These are phyloP conservation scores for Fusarium clavum DNA, from an alignment of 2,329 filamentous ascomycete species.

Conservation along the genomic window DNA sequence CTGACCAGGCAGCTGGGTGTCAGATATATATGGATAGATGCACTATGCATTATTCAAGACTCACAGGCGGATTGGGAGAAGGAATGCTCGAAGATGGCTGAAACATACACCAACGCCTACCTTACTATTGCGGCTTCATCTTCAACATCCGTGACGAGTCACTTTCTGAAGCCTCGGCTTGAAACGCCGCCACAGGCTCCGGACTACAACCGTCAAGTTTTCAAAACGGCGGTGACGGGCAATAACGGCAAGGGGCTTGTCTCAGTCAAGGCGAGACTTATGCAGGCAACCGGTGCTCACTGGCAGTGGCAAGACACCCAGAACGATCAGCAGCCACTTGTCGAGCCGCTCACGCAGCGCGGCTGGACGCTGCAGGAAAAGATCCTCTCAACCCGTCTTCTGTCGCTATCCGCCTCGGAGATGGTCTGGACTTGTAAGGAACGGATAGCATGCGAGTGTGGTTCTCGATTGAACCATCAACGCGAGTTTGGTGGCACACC, in stretches of 20 bases:
- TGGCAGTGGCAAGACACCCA: constrained; percentile 27
- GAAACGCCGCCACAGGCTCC: not conserved
- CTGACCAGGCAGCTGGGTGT: constrained; percentile 16
- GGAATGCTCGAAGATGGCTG: constrained; percentile 32
- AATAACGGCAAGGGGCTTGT: not conserved
- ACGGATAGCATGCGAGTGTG: constrained; percentile 43
- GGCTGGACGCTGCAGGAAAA: constrained; percentile 40
- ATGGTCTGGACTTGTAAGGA: constrained; percentile 38
- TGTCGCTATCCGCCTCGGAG: constrained; percentile 30
- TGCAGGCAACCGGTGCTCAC: constrained; percentile 29
- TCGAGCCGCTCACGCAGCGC: constrained; percentile 27
- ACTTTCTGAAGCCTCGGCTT: constrained; percentile 21
- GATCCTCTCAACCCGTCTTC: constrained; percentile 25
- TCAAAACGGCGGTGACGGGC: not conserved
- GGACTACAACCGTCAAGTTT: not conserved
- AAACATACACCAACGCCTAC: constrained; percentile 28
- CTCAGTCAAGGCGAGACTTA: constrained; percentile 20
- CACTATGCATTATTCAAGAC: constrained; percentile 37
- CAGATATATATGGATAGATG: constrained; percentile 37
- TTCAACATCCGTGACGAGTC: constrained; percentile 18
- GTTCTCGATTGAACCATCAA: constrained; percentile 39
- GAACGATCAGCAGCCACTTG: constrained; percentile 12
- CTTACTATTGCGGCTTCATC: constrained; percentile 37
- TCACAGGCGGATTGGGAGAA: constrained; percentile 31
- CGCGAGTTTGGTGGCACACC: constrained; percentile 37